A percentile compares a stretch with the other conserved stretches of the same genome.
phyloP scores from a whole-genome alignment of 169 alveolate species.

The Babesia ovata region DNA sequence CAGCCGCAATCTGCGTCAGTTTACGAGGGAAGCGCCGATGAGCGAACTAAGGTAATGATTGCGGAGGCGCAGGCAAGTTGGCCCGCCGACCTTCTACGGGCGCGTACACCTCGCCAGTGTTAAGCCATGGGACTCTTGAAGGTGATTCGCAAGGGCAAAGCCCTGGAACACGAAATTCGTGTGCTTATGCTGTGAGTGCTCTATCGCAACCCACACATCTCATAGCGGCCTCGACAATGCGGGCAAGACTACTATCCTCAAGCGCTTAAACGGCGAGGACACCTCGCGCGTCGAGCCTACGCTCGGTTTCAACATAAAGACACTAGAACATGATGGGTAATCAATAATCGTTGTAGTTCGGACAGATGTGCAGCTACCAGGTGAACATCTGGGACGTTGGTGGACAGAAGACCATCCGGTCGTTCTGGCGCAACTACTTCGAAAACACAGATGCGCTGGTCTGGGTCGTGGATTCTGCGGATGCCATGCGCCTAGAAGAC shows the following conservation, averaged over 20 bases:
- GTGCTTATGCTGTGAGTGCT: constrained; percentile 84
- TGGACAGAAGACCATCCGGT: constrained; percentile 98
- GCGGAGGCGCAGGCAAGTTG: constrained; percentile 42
- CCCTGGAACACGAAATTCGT: constrained; percentile 91
- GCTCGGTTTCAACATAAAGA: constrained; percentile 92
- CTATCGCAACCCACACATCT: neutral
- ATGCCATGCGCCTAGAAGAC: constrained; percentile 91
- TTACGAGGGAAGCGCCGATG: constrained; percentile 15
- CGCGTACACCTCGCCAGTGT: constrained; percentile 36
- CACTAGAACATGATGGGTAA: constrained; percentile 82
- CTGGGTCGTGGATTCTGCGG: constrained; percentile 98
- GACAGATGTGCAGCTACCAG: constrained; percentile 71
- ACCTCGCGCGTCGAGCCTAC: constrained; percentile 91
- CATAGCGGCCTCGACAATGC: constrained; percentile 94
- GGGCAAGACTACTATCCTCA: constrained; percentile 96
- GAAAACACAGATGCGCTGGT: constrained; percentile 98
- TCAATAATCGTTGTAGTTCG: neutral
- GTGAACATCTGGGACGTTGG: constrained; percentile 99
- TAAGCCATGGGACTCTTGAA: constrained; percentile 87
- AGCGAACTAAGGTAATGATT: neutral
- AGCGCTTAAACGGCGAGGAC: constrained; percentile 92
- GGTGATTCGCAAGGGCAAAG: constrained; percentile 90
- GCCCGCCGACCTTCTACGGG: constrained; percentile 30
- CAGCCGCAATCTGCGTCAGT: constrained; percentile 3
- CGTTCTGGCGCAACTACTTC: constrained; percentile 98